phyloP scores from a whole-genome alignment of 345 rosid genomes.

The Eutrema japonicum region DNA sequence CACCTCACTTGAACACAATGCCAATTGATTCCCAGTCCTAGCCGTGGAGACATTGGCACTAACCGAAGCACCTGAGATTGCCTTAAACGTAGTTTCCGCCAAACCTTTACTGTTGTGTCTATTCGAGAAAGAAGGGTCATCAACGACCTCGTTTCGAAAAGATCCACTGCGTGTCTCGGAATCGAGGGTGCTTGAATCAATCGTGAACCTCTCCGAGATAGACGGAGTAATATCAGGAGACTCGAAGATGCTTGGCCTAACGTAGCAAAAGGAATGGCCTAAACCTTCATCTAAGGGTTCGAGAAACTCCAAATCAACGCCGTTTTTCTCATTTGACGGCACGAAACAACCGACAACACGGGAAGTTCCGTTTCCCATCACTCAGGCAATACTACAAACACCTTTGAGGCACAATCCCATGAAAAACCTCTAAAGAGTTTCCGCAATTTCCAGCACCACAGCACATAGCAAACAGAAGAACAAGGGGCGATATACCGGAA shows the following conservation, averaged over 20 bases:
- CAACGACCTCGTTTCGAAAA: constrained; percentile 73
- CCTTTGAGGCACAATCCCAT: constrained; percentile 51
- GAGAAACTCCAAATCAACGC: constrained; percentile 79
- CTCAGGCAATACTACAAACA: constrained; percentile 40
- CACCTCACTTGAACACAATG: constrained; percentile 65
- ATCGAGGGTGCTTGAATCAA: constrained; percentile 94
- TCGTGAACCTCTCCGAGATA: constrained; percentile 91
- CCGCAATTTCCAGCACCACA: constrained; percentile 57
- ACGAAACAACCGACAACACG: constrained; percentile 93
- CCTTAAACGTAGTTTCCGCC: constrained; percentile 86
- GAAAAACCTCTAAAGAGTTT: constrained; percentile 45
- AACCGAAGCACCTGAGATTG: constrained; percentile 97
- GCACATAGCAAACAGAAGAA: constrained; percentile 54
- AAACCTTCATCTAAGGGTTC: constrained; percentile 93
- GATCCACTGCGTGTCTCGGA: constrained; percentile 88
- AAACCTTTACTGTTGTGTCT: constrained; percentile 58
- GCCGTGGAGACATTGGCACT: constrained; percentile 98
- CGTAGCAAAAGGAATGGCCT: constrained; percentile 97
- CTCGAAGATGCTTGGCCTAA: constrained; percentile 80
- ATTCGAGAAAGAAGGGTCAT: constrained; percentile 66
- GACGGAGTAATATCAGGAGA: constrained; percentile 92
- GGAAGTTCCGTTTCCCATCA: constrained; percentile 96
- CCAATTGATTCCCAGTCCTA: constrained; percentile 83
- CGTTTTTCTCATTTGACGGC: constrained; percentile 75
- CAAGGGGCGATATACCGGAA: constrained; percentile 49